These are phyloP conservation scores for Fusarium coicis DNA, from an alignment of 2,329 filamentous ascomycete species.

Conservation along the genomic window DNA sequence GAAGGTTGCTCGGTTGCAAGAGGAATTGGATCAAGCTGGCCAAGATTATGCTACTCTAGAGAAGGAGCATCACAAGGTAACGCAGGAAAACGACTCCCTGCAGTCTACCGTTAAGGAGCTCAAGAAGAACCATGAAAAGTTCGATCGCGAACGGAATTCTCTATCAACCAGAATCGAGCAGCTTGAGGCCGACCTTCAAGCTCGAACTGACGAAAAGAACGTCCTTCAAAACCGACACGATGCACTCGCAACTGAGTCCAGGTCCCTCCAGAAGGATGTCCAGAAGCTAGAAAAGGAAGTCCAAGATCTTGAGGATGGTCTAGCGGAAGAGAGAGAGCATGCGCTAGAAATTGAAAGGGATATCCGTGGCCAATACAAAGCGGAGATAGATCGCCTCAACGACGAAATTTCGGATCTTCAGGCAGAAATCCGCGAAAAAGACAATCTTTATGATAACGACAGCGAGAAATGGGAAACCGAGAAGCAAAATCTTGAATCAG, in stretches of 20 bases:
- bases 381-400: slow-evolving; percentile 62
- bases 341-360: slow-evolving; percentile 70
- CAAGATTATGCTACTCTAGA: slow-evolving; percentile 63
- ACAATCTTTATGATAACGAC: slow-evolving; percentile 76
- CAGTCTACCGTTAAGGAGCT: slow-evolving; percentile 57
- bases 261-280: slow-evolving; percentile 73
- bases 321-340: slow-evolving; percentile 66
- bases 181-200: slow-evolving; percentile 68
- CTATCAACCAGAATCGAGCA: slow-evolving; percentile 64
- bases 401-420: slow-evolving; percentile 71
- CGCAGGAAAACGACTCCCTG: slow-evolving; percentile 59
- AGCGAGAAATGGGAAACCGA: slow-evolving; percentile 78
- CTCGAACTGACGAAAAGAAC: slow-evolving; percentile 72
- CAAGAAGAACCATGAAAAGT: slow-evolving; percentile 47
- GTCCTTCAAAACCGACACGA: slow-evolving; percentile 76
- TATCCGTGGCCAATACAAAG: slow-evolving; percentile 58
- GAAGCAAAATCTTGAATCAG: slow-evolving; percentile 69
- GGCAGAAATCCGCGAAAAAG: slow-evolving; percentile 74
- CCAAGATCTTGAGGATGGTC: slow-evolving; percentile 58
- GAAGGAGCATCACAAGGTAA: slow-evolving; percentile 59
- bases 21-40: slow-evolving; percentile 68
- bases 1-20: slow-evolving; percentile 72
- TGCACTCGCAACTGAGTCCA: slow-evolving; percentile 72
- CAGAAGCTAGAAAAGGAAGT: slow-evolving; percentile 59
- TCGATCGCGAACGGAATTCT: slow-evolving; percentile 46